Evolutionary conservation across 306 rosid genomes (phyloP), one percentile per base, ranked within the genome.

Genomic region (Fragaria vesca): DNA sequence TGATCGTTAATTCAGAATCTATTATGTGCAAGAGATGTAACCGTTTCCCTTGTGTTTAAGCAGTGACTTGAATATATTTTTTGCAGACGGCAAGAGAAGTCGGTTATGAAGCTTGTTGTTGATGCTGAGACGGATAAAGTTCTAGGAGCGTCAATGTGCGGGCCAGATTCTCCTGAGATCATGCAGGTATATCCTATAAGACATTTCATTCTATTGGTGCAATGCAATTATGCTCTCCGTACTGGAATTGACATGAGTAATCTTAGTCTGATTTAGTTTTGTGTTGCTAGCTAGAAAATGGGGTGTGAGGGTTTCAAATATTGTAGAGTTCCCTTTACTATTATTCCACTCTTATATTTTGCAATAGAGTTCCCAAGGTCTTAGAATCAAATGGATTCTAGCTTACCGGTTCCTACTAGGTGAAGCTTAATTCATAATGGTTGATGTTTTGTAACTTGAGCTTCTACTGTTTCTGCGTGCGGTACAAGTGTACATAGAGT

Each of bases 101-200:
- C 94, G 42, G 74, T 95, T 71, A 95, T 95, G 97, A 95, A 95
- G 88, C 93, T 95, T 30, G 78, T 95, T 84, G 97, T 95, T 81
- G 97, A 95, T 77, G 97, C 91, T 20, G 83, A 85, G 89, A 93
- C 94, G 6, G 96, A 95, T 77, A 89, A 81, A 81, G 97, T 95
- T 79, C 80, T 95, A 66, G 99, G 97, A 32, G 97, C 96, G 54
- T 93, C 94, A 71, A 95, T 95, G 97, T 88, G 91, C 65, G 99
- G 99, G 17, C 97, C 97, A 15, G 99, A 95, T 87, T 83, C 99
- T 0, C 90, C 99, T 83, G 99, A 95, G 88, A 88, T 95, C 81
- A 73, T 95, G 55, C 99, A 95, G 99, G 99, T 92, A 87, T 65
- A 32, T 47, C 18, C 55, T 66, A 42, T n/a, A 57, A 57, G 16